phyloP scores from a whole-genome alignment of 75 land plant species.

The Pinus tabuliformis region DNA sequence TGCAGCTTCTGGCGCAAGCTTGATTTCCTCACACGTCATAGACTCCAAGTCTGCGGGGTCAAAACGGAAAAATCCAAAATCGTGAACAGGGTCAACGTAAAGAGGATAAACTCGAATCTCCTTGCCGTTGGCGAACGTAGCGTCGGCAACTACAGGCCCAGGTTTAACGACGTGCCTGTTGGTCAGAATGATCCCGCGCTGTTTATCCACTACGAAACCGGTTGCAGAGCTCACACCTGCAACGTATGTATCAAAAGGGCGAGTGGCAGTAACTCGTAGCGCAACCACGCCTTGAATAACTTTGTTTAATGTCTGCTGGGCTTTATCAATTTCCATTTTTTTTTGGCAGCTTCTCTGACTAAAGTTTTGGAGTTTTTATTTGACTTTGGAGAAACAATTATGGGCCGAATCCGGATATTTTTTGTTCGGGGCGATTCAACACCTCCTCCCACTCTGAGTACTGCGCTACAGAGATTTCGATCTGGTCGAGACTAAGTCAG shows the following conservation, averaged over 20 bases:
- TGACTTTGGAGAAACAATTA: too few species aligned
- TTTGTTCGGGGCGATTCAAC: too few species aligned
- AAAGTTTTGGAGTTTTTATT: too few species aligned
- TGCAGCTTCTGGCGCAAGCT: conserved; percentile 39
- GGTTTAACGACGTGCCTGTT: conserved; percentile 96
- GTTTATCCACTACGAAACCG: conserved; percentile 81
- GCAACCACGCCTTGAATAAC: conserved; percentile 89
- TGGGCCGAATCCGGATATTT: too few species aligned
- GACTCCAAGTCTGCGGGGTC: conserved; percentile 24
- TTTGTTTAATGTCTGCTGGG: conserved; percentile 34
- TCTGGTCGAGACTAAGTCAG: too few species aligned
- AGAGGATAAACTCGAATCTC: conserved; percentile 80
- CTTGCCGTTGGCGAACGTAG: conserved; percentile 85
- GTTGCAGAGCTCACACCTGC: conserved; percentile 82
- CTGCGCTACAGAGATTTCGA: too few species aligned
- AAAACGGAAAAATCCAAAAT: conserved; percentile 43
- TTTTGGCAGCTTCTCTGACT: too few species aligned
- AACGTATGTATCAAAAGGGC: conserved; percentile 84
- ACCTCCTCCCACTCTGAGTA: too few species aligned
- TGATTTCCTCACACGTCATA: conserved; percentile 37
- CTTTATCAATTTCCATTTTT: too few species aligned
- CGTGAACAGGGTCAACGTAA: conserved; percentile 83
- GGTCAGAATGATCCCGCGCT: conserved; percentile 75
- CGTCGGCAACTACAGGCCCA: conserved; percentile 92
- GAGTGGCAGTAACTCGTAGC: conserved; percentile 68